Percentiles rank a stretch among this genome's conserved stretches.
phyloP scores from a whole-genome alignment of 2,329 filamentous ascomycete species.

The Aspergillus sp. region DNA sequence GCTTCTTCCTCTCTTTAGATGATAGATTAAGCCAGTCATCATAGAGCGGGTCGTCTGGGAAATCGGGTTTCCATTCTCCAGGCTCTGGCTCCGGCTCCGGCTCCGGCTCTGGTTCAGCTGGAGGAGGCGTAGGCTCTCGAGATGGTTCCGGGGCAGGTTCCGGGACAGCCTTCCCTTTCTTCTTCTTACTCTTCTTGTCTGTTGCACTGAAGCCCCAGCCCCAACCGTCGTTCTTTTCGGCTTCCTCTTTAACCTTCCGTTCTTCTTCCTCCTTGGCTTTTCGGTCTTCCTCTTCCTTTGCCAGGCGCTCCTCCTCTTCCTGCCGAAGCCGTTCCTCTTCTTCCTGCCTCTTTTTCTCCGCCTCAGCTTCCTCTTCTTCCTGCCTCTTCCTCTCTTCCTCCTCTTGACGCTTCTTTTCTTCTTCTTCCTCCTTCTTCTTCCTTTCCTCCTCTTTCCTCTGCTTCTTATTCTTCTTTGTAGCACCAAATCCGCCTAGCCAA shows the following conservation, averaged over 20 bases:
- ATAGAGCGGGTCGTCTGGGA: slow-evolving; percentile 20
- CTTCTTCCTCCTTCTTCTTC: slow-evolving; percentile 18
- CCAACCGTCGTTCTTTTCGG: slow-evolving; percentile 23
- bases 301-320: slow-evolving; percentile 9
- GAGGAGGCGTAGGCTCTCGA: slow-evolving; percentile 14
- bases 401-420: slow-evolving; percentile 42
- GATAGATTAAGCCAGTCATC: slow-evolving; percentile 19
- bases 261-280: slow-evolving; percentile 25
- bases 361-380: slow-evolving; percentile 37
- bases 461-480: slow-evolving; percentile 46
- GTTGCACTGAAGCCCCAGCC: slow-evolving; percentile 26
- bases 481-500: slow-evolving; percentile 31
- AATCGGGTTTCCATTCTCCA: slow-evolving; percentile 18
- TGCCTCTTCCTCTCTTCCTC: slow-evolving; percentile 45
- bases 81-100: slow-evolving; percentile 22
- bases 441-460: slow-evolving; percentile 26
- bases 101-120: slow-evolving; percentile 23
- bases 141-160: slow-evolving; percentile 19
- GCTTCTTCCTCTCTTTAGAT: slow-evolving; percentile 20
- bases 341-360: slow-evolving; percentile 17
- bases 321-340: slow-evolving; percentile 11
- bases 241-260: slow-evolving; percentile 14
- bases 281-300: slow-evolving; percentile 20
- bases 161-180: slow-evolving; percentile 23
- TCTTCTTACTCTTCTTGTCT: slow-evolving; percentile 32